Evolutionary conservation across 192 early-diverging fungal genomes (phyloP).

Genomic region (Backusella westeae): DNA sequence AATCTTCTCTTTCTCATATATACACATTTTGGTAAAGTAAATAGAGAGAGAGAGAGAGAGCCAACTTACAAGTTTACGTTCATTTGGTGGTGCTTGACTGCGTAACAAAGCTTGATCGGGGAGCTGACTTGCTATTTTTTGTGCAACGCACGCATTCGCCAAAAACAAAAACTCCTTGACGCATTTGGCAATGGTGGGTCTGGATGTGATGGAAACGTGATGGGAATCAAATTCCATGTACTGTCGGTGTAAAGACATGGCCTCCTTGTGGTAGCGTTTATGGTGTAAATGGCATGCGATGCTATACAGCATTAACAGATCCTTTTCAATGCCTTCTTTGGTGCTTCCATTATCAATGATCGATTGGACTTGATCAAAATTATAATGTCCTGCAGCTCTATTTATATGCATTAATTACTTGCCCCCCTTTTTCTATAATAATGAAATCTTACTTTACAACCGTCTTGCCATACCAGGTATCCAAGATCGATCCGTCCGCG

Average conservation of each 20-base stretch:
- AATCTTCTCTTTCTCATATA: background rate
- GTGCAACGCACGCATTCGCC: slow-evolving; percentile 93
- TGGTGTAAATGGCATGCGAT: slow-evolving; percentile 75
- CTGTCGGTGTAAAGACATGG: slow-evolving; percentile 81
- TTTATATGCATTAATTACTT: background rate
- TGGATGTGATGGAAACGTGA: background rate
- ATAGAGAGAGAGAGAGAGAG: background rate
- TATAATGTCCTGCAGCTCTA: slow-evolving; percentile 54
- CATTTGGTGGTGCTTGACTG: slow-evolving; percentile 49
- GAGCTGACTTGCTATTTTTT: slow-evolving; percentile 82
- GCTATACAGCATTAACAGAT: slow-evolving; percentile 30
- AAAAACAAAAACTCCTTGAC: slow-evolving; percentile 35
- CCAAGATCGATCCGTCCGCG: slow-evolving; percentile 76
- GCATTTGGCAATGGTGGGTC: background rate
- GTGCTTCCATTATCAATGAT: slow-evolving; percentile 13
- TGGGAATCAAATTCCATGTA: slow-evolving; percentile 75
- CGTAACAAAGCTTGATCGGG: slow-evolving; percentile 93
- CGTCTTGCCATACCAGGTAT: slow-evolving; percentile 71
- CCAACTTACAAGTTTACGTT: background rate
- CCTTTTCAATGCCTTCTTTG: slow-evolving; percentile 12
- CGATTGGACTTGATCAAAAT: slow-evolving; percentile 47
- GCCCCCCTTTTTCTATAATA: background rate
- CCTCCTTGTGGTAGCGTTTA: slow-evolving; percentile 75
- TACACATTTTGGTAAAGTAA: background rate
- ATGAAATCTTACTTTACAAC: slow-evolving; percentile 15